Base-by-base conservation (phyloP, 768 basidiomycete genomes). In the Panaeolus papilionaceus region DNA sequence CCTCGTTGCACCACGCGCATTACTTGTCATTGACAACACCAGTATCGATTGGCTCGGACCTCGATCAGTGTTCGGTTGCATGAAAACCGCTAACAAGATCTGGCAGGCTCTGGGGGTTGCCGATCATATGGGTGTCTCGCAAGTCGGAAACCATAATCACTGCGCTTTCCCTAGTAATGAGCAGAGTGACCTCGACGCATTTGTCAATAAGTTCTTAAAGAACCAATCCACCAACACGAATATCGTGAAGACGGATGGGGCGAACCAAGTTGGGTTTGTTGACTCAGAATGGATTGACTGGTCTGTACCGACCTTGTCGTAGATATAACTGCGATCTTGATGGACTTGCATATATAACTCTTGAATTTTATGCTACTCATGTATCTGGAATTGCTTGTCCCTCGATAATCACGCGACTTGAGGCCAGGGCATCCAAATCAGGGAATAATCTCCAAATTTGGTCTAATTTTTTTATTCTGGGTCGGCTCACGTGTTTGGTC, bases 11-110 rank as follows among this genome's bases (percentile, higher is more conserved):
- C 88, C 88, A 18, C 85, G 88, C 54, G 81, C 78, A 2, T 70
- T 89, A 49, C 77, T 87, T 66, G 76, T 84, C 66, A 85, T 84
- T 71, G 87, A 88, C 73, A 87, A 89, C 75, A 84, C 85, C 9
- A 81, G 84, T 62, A 82, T 81, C 64, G 84, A 83, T 66, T 88
- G 88, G 88, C 80, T 88, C 45, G 85, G 87, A 28, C 83, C 85
- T 20, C 74, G 82, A 67, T 81, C 81, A 62, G 78, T 79, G 4
- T 88, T 79, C 73, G 87, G 87, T 8, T 85, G 84, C 71, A 80
- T 84, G 79, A 83, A 78, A 66, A 82, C 85, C 6, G 85, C 83
- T 40, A 81, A 83, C 71, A 83, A 81, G 64, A 76, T 87, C 44
- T 89, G 79, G 76, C 76, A 84, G 73, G 86, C 86, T 6, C 75